Evolutionary conservation across 2,329 filamentous ascomycete genomes (phyloP), one percentile per base, ranked within the genome.

Genomic region (Hypoxylon sp.): DNA sequence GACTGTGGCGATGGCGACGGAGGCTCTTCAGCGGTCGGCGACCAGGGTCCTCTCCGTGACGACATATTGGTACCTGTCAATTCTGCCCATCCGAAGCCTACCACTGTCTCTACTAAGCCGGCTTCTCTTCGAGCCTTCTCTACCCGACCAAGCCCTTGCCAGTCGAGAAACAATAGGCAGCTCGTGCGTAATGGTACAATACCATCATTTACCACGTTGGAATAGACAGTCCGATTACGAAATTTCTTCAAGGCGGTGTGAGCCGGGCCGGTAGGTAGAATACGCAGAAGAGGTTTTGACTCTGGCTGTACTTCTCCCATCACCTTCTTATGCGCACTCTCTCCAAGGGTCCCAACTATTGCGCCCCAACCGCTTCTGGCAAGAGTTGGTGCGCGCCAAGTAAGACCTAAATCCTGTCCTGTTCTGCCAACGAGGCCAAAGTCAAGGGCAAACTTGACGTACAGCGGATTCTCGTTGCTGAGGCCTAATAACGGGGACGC

Each of bases 401-500:
- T 97, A 68, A 99, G 83, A 22, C 96, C 96, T 8, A 99, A 85
- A 81, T 99, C 96, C 79, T 98, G 94, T 6, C 96, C 96, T 2
- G 96, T 98, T 59, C 95, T 88, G n/a, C 96, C 96, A 13, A 99
- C 95, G 1, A 99, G 86, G 0, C 96, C 96, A 81, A 98, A 97
- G 78, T 99, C 96, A 3, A 99, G 84, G 0, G 96, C 96, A 79
- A 99, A 98, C 76, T 94, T 97, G 80, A 99, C 93, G 78, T 99
- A 99, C 63, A 98, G 86, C 0, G 96, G 96, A 74, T 99, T 99
- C 78, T 99, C 96, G 78, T 99, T 98, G 80, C 95, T 98, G 39
- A 98, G 83, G 0, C 95, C 95, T 1, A 98, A 83, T 72, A 98
- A 94, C 0, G 95, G 95, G 0, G 94, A 91, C 14, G 95, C 94